Conservation (phyloP, 805 yeast species). For the Myxozyma mucilagina region DNA sequence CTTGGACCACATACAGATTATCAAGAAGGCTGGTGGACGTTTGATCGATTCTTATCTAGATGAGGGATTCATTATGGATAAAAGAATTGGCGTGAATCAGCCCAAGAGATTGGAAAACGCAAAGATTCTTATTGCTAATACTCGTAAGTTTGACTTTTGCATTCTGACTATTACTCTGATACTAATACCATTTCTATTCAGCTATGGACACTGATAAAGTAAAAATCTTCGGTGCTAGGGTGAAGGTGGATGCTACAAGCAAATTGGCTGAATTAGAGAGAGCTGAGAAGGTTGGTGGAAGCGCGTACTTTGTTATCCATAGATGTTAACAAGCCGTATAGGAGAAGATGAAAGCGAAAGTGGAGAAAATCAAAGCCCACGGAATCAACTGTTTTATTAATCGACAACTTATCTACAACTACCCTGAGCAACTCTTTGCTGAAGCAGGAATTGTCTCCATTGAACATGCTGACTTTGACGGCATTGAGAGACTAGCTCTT, state of each 20-base stretch:
- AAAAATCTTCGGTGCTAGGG: conserved; percentile 95
- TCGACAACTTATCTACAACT: conserved; percentile 95
- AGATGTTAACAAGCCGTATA: background rate
- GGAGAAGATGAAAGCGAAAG: conserved; percentile 86
- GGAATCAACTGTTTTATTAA: conserved; percentile 88
- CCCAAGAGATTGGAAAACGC: conserved; percentile 83
- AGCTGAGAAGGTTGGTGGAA: conserved; percentile 62
- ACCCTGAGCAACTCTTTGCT: conserved; percentile 93
- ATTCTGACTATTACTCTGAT: background rate
- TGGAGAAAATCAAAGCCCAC: conserved; percentile 83
- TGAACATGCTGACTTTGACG: conserved; percentile 98
- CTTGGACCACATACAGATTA: conserved; percentile 87
- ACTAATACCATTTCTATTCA: background rate
- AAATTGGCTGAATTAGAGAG: conserved; percentile 91
- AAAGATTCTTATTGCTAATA: conserved; percentile 86
- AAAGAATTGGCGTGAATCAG: conserved; percentile 91
- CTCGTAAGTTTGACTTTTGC: conserved; percentile 51
- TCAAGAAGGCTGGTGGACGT: conserved; percentile 91
- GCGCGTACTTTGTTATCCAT: background rate
- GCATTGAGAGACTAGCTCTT: conserved; percentile 91
- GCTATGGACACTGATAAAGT: conserved; percentile 93
- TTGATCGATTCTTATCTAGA: conserved; percentile 89
- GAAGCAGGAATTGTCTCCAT: conserved; percentile 86
- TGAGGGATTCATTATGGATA: conserved; percentile 91
- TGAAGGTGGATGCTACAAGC: conserved; percentile 91